A percentile compares a stretch with the other conserved stretches of the same genome.
These are phyloP conservation scores for Vanrija pseudolonga DNA, from an alignment of 1,284 basidiomycete species.

Conservation along the genomic window DNA sequence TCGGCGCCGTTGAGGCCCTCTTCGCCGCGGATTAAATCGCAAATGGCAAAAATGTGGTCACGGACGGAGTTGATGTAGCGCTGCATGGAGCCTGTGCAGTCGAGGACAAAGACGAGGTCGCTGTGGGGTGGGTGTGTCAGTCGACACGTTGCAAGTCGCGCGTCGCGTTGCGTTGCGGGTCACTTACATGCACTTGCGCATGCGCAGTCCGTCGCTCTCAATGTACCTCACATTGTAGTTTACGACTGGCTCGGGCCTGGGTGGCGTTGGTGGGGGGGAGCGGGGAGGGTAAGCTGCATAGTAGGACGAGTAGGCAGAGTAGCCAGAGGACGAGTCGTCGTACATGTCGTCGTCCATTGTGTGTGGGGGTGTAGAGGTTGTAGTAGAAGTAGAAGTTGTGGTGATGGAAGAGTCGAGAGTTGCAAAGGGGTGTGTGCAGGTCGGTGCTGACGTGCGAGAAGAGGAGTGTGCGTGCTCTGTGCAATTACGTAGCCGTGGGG, in stretches of 20 bases:
- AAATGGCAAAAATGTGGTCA: conserved; percentile 96
- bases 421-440: background rate
- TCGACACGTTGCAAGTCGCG: background rate
- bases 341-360: conserved; percentile 43
- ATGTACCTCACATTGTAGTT: conserved; percentile 37
- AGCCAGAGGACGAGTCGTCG: conserved; percentile 25
- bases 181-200: conserved; percentile 45
- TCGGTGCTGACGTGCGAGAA: background rate
- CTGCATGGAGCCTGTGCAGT: conserved; percentile 71
- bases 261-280: conserved; percentile 23
- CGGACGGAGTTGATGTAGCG: conserved; percentile 65
- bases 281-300: conserved; percentile 24
- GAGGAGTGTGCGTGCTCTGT: background rate
- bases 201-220: conserved; percentile 22
- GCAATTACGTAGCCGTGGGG: conserved; percentile 1
- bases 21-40: conserved; percentile 91
- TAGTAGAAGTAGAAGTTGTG: background rate
- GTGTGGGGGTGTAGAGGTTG: background rate
- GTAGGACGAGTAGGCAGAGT: conserved; percentile 22
- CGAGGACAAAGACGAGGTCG: conserved; percentile 82
- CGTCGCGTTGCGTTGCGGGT: too few relatives aligned
- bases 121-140: conserved; percentile 49
- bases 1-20: conserved; percentile 80
- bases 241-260: conserved; percentile 28
- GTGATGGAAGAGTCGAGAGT: background rate